Conservation (phyloP, 352 stramenopile genomes). For the Blastocystis sp. region DNA sequence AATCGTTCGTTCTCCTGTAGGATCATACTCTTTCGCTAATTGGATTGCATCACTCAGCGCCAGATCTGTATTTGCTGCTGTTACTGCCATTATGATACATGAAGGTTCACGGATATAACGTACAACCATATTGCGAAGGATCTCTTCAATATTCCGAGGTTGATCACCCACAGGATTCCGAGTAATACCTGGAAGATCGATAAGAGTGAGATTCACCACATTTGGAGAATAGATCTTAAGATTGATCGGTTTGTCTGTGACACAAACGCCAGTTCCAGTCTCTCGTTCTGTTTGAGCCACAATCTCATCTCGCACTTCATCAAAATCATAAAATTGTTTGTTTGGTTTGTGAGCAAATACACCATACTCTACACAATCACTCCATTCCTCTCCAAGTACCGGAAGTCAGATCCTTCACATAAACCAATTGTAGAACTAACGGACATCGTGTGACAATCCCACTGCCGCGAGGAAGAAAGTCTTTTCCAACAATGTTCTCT, state of each 20-base stretch:
- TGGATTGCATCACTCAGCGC: conserved; percentile 96
- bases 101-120: conserved; percentile 97
- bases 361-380: conserved; percentile 80
- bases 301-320: conserved; percentile 92
- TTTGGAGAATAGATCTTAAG: conserved; percentile 94
- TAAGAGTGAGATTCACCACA: conserved; percentile 95
- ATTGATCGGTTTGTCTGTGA: conserved; percentile 94
- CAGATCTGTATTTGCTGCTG: conserved; percentile 93
- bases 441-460: conserved; percentile 95
- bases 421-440: conserved; percentile 91
- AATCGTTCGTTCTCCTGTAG: conserved; percentile 86
- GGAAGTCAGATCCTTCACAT: conserved; percentile 40
- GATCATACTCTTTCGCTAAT: conserved; percentile 84
- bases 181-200: conserved; percentile 96
- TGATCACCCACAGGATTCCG: conserved; percentile 94
- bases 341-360: conserved; percentile 94
- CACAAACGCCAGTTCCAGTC: conserved; percentile 71
- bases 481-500: conserved; percentile 84
- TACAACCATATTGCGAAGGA: conserved; percentile 96
- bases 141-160: conserved; percentile 95
- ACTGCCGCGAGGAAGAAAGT: conserved; percentile 88
- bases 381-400: neutral
- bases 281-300: conserved; percentile 89
- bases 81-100: conserved; percentile 97
- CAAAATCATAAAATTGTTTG: conserved; percentile 88